These are phyloP conservation scores for Aureoboletus auriporus DNA, from an alignment of 768 basidiomycete genomes.

Conservation along the genomic window DNA sequence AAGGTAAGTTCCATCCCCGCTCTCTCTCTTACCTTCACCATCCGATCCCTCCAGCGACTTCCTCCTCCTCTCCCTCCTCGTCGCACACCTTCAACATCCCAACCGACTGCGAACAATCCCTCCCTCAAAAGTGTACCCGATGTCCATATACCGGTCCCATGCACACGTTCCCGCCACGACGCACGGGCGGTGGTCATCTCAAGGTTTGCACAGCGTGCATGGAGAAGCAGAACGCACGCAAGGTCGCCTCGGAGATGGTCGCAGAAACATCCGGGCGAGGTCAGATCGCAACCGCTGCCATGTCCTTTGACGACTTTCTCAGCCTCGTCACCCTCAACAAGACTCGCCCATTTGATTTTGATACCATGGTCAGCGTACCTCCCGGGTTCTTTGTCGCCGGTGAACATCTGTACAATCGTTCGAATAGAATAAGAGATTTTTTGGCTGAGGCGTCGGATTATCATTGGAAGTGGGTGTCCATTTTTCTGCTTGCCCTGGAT, in stretches of 20 bases:
- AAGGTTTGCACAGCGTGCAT: slow-evolving; percentile 31
- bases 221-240: slow-evolving; percentile 33
- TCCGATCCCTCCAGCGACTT: slow-evolving; percentile 9
- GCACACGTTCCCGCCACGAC: slow-evolving; percentile 27
- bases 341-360: slow-evolving; percentile 30
- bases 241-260: slow-evolving; percentile 27
- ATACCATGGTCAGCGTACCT: slow-evolving; percentile 32
- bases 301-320: slow-evolving; percentile 32
- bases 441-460: slow-evolving; percentile 33
- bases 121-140: slow-evolving; percentile 30
- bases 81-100: slow-evolving; percentile 21
- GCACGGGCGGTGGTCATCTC: slow-evolving; percentile 28
- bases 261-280: slow-evolving; percentile 26
- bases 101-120: slow-evolving; percentile 9
- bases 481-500: neutral
- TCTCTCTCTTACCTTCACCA: neutral
- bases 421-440: slow-evolving; percentile 32
- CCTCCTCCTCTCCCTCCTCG: slow-evolving; percentile 20
- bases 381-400: slow-evolving; percentile 29
- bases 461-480: slow-evolving; percentile 30
- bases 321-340: slow-evolving; percentile 31
- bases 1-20: slow-evolving; percentile 14
- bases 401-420: slow-evolving; percentile 33
- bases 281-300: slow-evolving; percentile 35
- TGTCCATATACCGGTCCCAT: slow-evolving; percentile 29